A percentile compares a stretch with the other conserved stretches of the same genome.
These are phyloP conservation scores for Dipodascus geniculatus DNA, from an alignment of 805 yeast genomes.

Conservation along the genomic window DNA sequence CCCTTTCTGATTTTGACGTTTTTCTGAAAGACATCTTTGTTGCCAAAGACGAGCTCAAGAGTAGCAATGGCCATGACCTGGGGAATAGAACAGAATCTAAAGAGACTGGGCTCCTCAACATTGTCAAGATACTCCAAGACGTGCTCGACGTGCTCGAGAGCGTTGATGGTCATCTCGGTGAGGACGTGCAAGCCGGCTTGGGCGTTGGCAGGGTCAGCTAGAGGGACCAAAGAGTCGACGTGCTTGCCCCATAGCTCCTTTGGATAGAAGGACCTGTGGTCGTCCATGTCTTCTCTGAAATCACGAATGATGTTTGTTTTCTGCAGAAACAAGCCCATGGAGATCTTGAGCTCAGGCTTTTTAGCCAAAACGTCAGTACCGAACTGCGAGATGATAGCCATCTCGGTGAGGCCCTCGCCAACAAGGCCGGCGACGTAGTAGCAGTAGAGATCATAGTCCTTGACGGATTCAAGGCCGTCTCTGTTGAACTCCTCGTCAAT, in stretches of 20 bases:
- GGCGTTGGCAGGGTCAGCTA: slow-evolving; percentile 37
- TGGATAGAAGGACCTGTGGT: slow-evolving; percentile 95
- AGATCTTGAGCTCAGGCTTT: slow-evolving; percentile 49
- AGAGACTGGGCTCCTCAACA: slow-evolving; percentile 69
- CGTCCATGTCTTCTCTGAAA: slow-evolving; percentile 80
- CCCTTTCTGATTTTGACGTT: slow-evolving; percentile 89
- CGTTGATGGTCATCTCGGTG: slow-evolving; percentile 68
- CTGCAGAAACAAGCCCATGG: slow-evolving; percentile 93
- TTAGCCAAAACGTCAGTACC: slow-evolving; percentile 43
- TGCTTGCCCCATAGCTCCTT: slow-evolving; percentile 83
- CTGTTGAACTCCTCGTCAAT: slow-evolving; percentile 59
- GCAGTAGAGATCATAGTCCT: slow-evolving; percentile 85
- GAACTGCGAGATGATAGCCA: slow-evolving; percentile 66
- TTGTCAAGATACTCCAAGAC: slow-evolving; percentile 63
- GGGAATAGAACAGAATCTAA: slow-evolving; percentile 93
- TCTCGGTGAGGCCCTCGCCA: slow-evolving; percentile 86
- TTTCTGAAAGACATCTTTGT: slow-evolving; percentile 53
- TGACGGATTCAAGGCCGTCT: slow-evolving; percentile 65
- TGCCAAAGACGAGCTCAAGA: slow-evolving; percentile 71
- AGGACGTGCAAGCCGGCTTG: slow-evolving; percentile 60
- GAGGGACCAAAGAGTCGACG: slow-evolving; percentile 47
- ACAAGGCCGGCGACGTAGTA: slow-evolving; percentile 96
- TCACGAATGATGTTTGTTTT: slow-evolving; percentile 95
- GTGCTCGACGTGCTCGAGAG: slow-evolving; percentile 67
- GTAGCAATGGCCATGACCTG: slow-evolving; percentile 99